Base-by-base conservation (phyloP, 495 filamentous ascomycete genomes). In the Aspergillus carlsbadensis region DNA sequence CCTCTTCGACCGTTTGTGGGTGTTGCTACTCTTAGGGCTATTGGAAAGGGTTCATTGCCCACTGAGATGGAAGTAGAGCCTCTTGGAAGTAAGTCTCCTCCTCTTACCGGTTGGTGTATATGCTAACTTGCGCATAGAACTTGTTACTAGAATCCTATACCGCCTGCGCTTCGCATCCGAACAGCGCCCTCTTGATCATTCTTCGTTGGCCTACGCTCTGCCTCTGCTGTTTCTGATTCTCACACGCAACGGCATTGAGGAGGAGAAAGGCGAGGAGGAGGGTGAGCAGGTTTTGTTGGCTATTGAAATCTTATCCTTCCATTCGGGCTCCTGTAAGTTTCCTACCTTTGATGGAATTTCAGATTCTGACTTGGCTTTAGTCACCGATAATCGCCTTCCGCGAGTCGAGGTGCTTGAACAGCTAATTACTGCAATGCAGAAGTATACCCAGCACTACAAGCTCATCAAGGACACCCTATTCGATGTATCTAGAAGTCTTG, bases 381-480 rank as follows among this genome's bases (percentile, higher is more conserved):
- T 83, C 67, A 70, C 84, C 22, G 87, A 96, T 61, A 71, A 78
- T 15, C 81, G 84, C 29, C 78, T 97, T 29, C 92, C 93, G 24
- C 87, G 94, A 2, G 77, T 79, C 51, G 81, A 92, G 42, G 75
- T 95, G 15, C 68, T 98, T 0, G 65, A 78, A 10, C 78, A 82
- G 1, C 73, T 97, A 21, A 85, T 96, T 26, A 75, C 72, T 5
- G 86, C 90, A 2, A 96, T 98, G 90, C 90, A 95, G 62, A 81
- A 77, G 60, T 97, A 93, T 67, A 88, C 83, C 39, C 89, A 95
- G 52, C 95, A 98, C 68, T 96, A 96, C 74, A 96, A 94, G 70
- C 71, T 90, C 34, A 83, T 96, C 69, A 96, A 95, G 68, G 95
- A 98, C 68, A 95, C 90, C 58, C 78, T 98, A 43, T 76, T 84